These are phyloP conservation scores for Brettanomyces naardenensis DNA, from an alignment of 805 yeast species.

Conservation along the genomic window DNA sequence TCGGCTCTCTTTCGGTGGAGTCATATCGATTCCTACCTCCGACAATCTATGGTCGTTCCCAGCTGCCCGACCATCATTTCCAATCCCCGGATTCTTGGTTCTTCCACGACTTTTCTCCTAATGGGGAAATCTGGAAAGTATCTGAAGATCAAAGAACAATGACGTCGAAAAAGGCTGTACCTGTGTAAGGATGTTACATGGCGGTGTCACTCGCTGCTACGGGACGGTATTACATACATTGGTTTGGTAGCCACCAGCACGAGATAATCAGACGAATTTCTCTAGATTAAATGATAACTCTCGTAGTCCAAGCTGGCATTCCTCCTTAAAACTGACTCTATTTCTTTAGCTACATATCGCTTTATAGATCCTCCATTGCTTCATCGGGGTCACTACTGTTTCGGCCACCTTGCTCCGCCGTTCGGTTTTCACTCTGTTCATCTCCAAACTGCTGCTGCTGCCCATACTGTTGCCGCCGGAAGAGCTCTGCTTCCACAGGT, in stretches of 20 bases:
- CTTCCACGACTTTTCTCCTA: not conserved
- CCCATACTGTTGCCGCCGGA: slow-evolving; percentile 1
- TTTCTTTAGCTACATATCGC: not conserved
- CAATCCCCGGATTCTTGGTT: not conserved
- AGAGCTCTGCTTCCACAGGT: slow-evolving; percentile 4
- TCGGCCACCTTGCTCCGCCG: not conserved
- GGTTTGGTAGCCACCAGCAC: too few relatives aligned
- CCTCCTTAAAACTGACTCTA: too few relatives aligned
- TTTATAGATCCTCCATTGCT: not conserved
- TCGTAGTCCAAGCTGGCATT: too few relatives aligned
- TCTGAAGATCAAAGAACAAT: too few relatives aligned
- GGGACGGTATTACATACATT: too few relatives aligned
- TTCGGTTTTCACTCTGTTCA: slow-evolving; percentile 1
- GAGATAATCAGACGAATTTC: too few relatives aligned
- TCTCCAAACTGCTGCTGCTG: slow-evolving; percentile 1
- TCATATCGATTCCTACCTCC: not conserved
- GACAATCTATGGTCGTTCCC: not conserved
- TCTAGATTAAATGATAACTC: too few relatives aligned
- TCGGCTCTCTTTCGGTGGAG: not conserved
- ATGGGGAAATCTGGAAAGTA: not conserved
- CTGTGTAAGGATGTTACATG: too few relatives aligned
- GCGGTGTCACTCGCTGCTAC: too few relatives aligned
- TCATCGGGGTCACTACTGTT: not conserved
- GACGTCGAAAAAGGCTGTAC: too few relatives aligned
- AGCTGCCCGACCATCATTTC: not conserved